phyloP scores from a whole-genome alignment of 805 yeast species.

The Scheffersomyces coipomensis region DNA sequence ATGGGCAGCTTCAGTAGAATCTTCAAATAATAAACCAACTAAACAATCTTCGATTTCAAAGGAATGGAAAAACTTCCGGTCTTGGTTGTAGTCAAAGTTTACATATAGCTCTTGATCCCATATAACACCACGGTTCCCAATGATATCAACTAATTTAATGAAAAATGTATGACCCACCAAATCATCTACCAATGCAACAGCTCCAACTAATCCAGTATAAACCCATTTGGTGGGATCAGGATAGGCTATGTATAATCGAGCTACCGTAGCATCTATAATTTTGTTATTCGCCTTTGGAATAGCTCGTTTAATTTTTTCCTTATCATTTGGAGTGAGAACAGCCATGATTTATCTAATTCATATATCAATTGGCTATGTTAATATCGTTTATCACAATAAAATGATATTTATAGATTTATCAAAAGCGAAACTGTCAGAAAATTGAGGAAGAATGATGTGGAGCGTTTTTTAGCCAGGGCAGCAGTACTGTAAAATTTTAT shows the following conservation, averaged over 20 bases:
- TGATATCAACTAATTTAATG: constrained; percentile 81
- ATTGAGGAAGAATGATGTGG: too few relatives aligned
- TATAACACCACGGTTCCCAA: constrained; percentile 78
- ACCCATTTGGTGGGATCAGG: constrained; percentile 83
- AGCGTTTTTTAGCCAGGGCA: too few relatives aligned
- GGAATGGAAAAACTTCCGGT: constrained; percentile 89
- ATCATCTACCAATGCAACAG: constrained; percentile 84
- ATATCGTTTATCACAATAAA: too few relatives aligned
- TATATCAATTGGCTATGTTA: too few relatives aligned
- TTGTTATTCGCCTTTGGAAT: constrained; percentile 87
- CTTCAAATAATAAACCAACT: constrained; percentile 87
- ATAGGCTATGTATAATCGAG: constrained; percentile 83
- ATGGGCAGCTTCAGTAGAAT: constrained; percentile 81
- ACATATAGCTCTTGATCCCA: constrained; percentile 98
- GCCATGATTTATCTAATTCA: constrained; percentile 24
- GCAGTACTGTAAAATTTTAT: background rate
- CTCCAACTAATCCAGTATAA: constrained; percentile 88
- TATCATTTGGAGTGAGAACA: constrained; percentile 54
- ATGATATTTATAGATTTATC: too few relatives aligned
- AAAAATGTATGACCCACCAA: constrained; percentile 92
- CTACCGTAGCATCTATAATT: constrained; percentile 86
- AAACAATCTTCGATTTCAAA: constrained; percentile 90
- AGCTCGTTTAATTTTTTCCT: constrained; percentile 84
- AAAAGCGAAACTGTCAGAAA: too few relatives aligned
- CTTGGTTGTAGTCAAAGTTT: constrained; percentile 87